Conservation (phyloP, 352 stramenopile genomes). For the Phytophthora megakarya region DNA sequence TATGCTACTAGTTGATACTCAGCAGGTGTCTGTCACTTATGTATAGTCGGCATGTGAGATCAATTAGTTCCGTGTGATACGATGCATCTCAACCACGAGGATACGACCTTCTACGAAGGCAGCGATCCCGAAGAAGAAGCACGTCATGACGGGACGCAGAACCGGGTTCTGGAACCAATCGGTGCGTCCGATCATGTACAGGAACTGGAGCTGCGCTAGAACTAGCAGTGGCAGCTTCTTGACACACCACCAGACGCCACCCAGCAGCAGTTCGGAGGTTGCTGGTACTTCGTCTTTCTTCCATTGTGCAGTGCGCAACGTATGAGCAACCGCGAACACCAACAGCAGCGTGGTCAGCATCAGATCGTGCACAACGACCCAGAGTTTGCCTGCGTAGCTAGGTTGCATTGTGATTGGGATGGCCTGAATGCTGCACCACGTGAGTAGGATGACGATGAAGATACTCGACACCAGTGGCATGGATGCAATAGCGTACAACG, state of each 20-base stretch:
- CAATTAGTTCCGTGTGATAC: constrained; percentile 49
- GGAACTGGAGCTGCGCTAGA: constrained; percentile 51
- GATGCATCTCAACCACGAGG: constrained; percentile 62
- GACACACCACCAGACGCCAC: constrained; percentile 51
- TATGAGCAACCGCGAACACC: constrained; percentile 70
- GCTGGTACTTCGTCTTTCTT: constrained; percentile 73
- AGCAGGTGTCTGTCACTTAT: constrained; percentile 24
- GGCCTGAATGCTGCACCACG: constrained; percentile 52
- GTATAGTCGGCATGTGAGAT: constrained; percentile 18
- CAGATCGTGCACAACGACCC: constrained; percentile 64
- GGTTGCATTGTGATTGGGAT: constrained; percentile 74
- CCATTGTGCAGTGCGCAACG: constrained; percentile 66
- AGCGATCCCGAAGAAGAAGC: constrained; percentile 48
- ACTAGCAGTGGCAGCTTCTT: constrained; percentile 61
- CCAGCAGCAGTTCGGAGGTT: constrained; percentile 53
- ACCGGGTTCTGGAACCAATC: constrained; percentile 82
- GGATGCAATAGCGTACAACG: constrained; percentile 69
- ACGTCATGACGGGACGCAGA: constrained; percentile 71
- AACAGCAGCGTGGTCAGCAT: constrained; percentile 67
- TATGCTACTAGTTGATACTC: constrained; percentile 22
- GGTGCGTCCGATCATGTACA: constrained; percentile 65
- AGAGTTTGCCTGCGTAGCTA: constrained; percentile 67
- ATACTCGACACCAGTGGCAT: constrained; percentile 73
- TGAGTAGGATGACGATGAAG: constrained; percentile 53
- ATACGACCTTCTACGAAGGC: constrained; percentile 53